Evolutionary conservation across 1,139 yeast genomes (phyloP).

Genomic region (Suhomyces terraborum): DNA sequence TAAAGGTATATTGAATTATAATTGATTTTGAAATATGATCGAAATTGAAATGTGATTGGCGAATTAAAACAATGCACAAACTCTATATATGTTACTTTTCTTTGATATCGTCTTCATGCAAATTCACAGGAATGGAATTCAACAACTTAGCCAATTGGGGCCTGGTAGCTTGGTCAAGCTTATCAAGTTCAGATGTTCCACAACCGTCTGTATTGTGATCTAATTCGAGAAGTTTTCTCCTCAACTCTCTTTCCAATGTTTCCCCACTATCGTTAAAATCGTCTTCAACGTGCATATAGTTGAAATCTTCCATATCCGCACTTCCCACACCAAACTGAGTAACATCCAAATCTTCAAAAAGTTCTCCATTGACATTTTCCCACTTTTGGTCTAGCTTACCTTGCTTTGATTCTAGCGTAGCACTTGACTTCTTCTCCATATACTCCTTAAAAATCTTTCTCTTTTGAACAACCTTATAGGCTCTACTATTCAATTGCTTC

Average conservation of each 20-base stretch:
- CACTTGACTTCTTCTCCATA: constrained; percentile 24
- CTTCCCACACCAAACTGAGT: constrained; percentile 59
- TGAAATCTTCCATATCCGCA: constrained; percentile 61
- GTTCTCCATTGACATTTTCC: constrained; percentile 48
- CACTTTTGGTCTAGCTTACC: constrained; percentile 49
- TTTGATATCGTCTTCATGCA: not conserved
- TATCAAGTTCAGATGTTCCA: constrained; percentile 23
- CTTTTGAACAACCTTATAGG: constrained; percentile 31
- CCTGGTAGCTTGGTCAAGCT: constrained; percentile 13
- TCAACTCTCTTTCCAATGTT: constrained; percentile 16
- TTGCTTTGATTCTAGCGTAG: constrained; percentile 22
- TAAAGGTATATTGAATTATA: no score
- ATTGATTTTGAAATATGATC: no score
- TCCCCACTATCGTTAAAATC: constrained; percentile 14
- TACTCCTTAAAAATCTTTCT: constrained; percentile 40
- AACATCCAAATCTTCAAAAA: constrained; percentile 43
- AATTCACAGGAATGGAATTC: constrained; percentile 2
- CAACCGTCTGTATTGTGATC: constrained; percentile 12
- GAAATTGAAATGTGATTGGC: not conserved
- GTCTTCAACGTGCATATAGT: constrained; percentile 30
- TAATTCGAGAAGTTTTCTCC: constrained; percentile 14
- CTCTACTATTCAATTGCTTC: constrained; percentile 34
- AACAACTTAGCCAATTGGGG: constrained; percentile 8
- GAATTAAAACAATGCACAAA: not conserved
- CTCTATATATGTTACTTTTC: not conserved